A percentile compares a stretch with the other conserved stretches of the same genome.
phyloP scores from a whole-genome alignment of 768 basidiomycete genomes.

The Russula brevipes region DNA sequence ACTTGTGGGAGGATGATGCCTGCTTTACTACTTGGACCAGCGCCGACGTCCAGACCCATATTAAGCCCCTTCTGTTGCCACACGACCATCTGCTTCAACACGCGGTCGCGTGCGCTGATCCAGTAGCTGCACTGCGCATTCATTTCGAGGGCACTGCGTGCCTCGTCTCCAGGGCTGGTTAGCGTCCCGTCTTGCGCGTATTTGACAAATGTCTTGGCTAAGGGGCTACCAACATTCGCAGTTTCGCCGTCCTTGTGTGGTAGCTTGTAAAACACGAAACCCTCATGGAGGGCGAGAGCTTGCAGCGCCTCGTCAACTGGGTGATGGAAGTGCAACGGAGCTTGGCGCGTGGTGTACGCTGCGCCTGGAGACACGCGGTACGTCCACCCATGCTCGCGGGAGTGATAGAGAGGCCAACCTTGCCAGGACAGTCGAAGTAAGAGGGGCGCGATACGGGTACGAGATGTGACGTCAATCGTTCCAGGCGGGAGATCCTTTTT shows the following conservation, averaged over 20 bases:
- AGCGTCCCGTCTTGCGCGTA: conserved; percentile 83
- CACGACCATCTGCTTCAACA: conserved; percentile 88
- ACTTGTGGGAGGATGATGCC: conserved; percentile 95
- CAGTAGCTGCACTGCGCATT: conserved; percentile 96
- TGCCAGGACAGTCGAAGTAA: conserved; percentile 86
- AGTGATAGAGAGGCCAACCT: conserved; percentile 78
- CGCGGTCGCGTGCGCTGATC: conserved; percentile 90
- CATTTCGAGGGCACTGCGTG: conserved; percentile 81
- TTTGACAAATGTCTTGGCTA: conserved; percentile 85
- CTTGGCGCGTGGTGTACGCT: conserved; percentile 42
- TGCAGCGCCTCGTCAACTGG: conserved; percentile 55
- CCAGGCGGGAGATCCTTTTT: conserved; percentile 63
- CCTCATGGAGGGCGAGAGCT: conserved; percentile 43
- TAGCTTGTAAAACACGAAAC: conserved; percentile 78
- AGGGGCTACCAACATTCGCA: conserved; percentile 91
- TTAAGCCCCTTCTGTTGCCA: conserved; percentile 56
- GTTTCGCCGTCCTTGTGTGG: conserved; percentile 95
- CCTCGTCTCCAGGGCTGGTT: conserved; percentile 74
- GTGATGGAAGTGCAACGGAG: conserved; percentile 54
- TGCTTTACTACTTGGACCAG: conserved; percentile 46
- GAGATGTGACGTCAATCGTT: conserved; percentile 77
- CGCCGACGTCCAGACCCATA: conserved; percentile 44
- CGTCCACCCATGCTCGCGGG: conserved; percentile 86
- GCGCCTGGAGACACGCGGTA: conserved; percentile 61
- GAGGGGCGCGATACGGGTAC: conserved; percentile 77